phyloP scores from a whole-genome alignment of 495 filamentous ascomycete genomes.

The Aspergillus bridgeri region DNA sequence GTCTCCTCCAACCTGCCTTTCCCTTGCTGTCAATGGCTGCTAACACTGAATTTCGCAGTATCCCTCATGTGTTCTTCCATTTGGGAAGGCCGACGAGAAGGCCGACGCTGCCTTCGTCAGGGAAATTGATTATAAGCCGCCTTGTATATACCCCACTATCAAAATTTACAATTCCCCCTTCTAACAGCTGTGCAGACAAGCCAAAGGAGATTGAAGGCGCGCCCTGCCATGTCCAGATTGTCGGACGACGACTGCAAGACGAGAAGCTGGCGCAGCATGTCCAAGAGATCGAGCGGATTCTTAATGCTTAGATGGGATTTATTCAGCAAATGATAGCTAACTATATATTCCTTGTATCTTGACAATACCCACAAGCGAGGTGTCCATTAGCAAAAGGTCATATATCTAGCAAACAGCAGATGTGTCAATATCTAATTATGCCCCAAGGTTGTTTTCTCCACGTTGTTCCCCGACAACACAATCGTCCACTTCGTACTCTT shows the following conservation, averaged over 20 bases:
- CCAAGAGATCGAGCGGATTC: constrained; percentile 15
- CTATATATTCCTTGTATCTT: too few species aligned
- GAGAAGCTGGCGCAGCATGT: constrained; percentile 23
- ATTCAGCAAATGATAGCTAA: not conserved
- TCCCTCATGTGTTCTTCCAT: constrained; percentile 35
- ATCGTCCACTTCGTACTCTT: constrained; percentile 12
- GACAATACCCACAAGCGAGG: too few species aligned
- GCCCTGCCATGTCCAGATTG: constrained; percentile 29
- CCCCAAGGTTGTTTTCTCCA: not conserved
- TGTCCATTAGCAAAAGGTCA: too few species aligned
- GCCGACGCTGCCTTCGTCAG: constrained; percentile 19
- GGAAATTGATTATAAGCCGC: constrained; percentile 15
- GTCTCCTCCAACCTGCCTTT: constrained; percentile 10
- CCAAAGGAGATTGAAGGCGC: constrained; percentile 23
- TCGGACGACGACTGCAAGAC: constrained; percentile 27
- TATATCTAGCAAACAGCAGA: not conserved
- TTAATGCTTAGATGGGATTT: not conserved
- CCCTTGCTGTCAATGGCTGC: not conserved
- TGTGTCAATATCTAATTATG: not conserved
- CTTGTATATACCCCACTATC: not conserved
- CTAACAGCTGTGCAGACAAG: constrained; percentile 11
- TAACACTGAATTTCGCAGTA: constrained; percentile 20
- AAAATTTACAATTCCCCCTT: too few species aligned
- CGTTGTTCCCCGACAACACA: constrained; percentile 17
- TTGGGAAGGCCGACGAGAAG: constrained; percentile 18